Conservation (phyloP, 441 rosid genomes). For the Populus trichocarpa region DNA sequence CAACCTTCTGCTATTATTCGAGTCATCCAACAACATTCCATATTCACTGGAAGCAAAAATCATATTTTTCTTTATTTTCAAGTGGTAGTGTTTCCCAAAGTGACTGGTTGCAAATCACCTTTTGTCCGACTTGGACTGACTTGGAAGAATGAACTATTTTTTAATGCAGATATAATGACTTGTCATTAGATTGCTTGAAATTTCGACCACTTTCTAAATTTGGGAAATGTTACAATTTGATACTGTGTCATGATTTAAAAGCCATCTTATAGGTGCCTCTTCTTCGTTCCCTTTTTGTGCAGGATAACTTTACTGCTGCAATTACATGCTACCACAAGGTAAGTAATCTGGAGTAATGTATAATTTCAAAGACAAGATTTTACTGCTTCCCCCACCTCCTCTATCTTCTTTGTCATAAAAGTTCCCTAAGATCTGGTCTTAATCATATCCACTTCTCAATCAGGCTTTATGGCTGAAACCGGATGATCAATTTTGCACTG, state of each 20-base stretch:
- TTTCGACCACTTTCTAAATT: background rate
- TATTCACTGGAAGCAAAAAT: background rate
- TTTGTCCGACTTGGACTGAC: background rate
- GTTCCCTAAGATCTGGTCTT: background rate
- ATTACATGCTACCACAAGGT: slow-evolving; percentile 86
- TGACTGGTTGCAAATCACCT: background rate
- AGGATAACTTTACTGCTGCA: slow-evolving; percentile 81
- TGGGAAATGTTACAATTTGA: background rate
- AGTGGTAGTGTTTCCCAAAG: background rate
- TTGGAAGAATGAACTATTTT: background rate
- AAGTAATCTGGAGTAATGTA: slow-evolving; percentile 8
- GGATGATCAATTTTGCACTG: slow-evolving; percentile 79
- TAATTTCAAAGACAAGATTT: background rate
- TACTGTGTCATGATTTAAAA: background rate
- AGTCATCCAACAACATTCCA: background rate
- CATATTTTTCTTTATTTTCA: background rate
- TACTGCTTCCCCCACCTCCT: slow-evolving; percentile 1
- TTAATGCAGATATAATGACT: background rate
- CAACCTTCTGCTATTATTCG: background rate
- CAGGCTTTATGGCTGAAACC: slow-evolving; percentile 90
- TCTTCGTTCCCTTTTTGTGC: slow-evolving; percentile 18
- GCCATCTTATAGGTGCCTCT: background rate
- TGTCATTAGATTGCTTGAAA: background rate
- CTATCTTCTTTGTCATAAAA: background rate
- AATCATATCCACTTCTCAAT: slow-evolving; percentile 1